A percentile compares a stretch with the other conserved stretches of the same genome.
phyloP scores from a whole-genome alignment of 805 yeast genomes.

The Candida cerambycidarum region DNA sequence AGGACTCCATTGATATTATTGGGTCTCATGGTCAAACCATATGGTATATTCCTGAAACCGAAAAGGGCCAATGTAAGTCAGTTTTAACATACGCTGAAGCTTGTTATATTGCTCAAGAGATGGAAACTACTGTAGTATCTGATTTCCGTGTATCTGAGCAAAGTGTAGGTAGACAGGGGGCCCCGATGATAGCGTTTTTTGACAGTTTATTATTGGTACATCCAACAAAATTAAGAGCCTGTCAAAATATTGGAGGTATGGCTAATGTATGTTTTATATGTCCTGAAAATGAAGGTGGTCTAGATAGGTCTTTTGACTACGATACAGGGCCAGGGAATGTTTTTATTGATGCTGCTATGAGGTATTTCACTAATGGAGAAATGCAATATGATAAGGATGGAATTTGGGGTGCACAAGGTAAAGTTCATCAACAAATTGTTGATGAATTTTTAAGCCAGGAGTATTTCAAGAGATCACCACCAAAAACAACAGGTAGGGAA shows the following conservation, averaged over 20 bases:
- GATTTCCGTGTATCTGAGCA: slow-evolving; percentile 23
- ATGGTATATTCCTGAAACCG: slow-evolving; percentile 20
- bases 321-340: slow-evolving; percentile 29
- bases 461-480: slow-evolving; percentile 19
- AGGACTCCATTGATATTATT: slow-evolving; percentile 17
- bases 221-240: slow-evolving; percentile 19
- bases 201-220: slow-evolving; percentile 22
- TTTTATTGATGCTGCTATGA: slow-evolving; percentile 25
- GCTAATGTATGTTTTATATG: slow-evolving; percentile 22
- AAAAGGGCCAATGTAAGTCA: slow-evolving; percentile 15
- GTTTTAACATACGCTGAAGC: slow-evolving; percentile 23
- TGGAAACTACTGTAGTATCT: slow-evolving; percentile 19
- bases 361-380: slow-evolving; percentile 20
- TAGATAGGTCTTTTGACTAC: slow-evolving; percentile 21
- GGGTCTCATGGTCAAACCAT: slow-evolving; percentile 28
- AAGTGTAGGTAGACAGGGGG: slow-evolving; percentile 27
- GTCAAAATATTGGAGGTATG: slow-evolving; percentile 28
- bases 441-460: slow-evolving; percentile 17
- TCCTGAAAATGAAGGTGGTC: slow-evolving; percentile 21
- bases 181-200: slow-evolving; percentile 24
- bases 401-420: slow-evolving; percentile 21
- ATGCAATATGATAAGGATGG: slow-evolving; percentile 22
- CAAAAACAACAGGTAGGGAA: slow-evolving; percentile 27
- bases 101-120: slow-evolving; percentile 17
- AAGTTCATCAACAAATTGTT: slow-evolving; percentile 19